These are phyloP conservation scores for Ziziphus jujuba DNA, from an alignment of 306 rosid genomes.

Conservation along the genomic window DNA sequence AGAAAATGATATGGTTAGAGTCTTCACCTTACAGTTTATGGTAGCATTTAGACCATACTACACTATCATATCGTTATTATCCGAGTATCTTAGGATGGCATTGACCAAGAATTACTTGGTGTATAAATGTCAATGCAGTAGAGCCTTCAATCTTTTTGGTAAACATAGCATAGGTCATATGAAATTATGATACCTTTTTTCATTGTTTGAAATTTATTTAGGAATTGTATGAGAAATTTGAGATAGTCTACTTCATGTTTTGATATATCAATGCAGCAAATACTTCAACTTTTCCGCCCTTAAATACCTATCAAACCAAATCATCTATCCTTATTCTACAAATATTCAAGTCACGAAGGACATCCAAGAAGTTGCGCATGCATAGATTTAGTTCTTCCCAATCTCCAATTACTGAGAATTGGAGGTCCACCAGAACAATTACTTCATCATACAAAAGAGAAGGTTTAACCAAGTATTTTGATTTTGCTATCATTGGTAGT, in stretches of 20 bases:
- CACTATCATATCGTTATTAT: no score
- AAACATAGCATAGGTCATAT: no score
- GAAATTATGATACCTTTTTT: no score
- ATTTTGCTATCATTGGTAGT: conserved; percentile 83
- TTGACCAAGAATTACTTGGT: not conserved
- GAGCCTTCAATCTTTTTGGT: not conserved
- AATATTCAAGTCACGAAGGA: conserved; percentile 56
- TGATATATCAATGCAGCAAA: not conserved
- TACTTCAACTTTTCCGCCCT: not conserved
- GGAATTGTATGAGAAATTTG: conserved; percentile 7
- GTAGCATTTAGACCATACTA: not conserved
- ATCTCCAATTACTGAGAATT: conserved; percentile 30
- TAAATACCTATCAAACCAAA: not conserved
- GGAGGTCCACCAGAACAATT: conserved; percentile 39
- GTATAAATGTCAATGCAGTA: not conserved
- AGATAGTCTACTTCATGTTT: not conserved
- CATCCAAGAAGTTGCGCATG: conserved; percentile 48
- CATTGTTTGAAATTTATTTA: not conserved
- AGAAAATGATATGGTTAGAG: not conserved
- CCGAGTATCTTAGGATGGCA: not conserved
- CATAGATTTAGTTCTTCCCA: conserved; percentile 39
- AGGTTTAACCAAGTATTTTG: conserved; percentile 62
- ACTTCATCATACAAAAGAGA: conserved; percentile 52
- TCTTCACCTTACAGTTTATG: not conserved
- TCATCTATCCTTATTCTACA: conserved; percentile 8